Evolutionary conservation across 176 grass and related monocot genomes (phyloP).

Genomic region (Ananas comosus): DNA sequence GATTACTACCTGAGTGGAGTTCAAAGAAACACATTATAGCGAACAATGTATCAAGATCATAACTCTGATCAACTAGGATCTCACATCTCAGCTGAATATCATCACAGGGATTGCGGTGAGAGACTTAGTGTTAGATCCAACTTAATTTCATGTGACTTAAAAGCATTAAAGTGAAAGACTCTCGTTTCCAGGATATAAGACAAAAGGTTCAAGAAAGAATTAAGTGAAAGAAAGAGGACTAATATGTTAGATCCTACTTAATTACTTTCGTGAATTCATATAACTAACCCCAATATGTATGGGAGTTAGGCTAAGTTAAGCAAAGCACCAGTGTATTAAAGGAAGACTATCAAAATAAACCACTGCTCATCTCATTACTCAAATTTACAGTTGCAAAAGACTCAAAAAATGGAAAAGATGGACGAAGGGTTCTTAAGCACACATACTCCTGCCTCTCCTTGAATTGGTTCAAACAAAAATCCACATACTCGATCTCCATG

Average conservation of each 20-base stretch:
- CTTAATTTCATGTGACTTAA: no score
- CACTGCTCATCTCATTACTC: not conserved
- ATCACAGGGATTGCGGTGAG: not conserved
- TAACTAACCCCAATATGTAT: no score
- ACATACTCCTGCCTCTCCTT: conserved; percentile 97
- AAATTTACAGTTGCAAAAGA: not conserved
- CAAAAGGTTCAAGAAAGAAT: not conserved
- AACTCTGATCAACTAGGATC: not conserved
- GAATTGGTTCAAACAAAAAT: conserved; percentile 97
- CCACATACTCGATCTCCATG: conserved; percentile 66
- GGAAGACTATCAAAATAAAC: not conserved
- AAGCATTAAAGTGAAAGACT: not conserved
- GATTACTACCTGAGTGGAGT: conserved; percentile 53
- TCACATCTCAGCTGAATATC: not conserved
- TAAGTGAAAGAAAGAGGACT: not conserved
- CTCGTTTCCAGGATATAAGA: not conserved
- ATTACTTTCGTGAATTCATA: no score
- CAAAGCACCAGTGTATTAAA: not conserved
- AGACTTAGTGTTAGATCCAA: not conserved
- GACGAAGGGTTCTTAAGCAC: conserved; percentile 10
- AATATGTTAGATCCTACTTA: no score
- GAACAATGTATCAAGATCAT: not conserved
- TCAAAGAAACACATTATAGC: not conserved
- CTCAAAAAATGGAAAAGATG: conserved; percentile 1
- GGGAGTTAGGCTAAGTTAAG: no score